Base-by-base conservation (phyloP, 2,329 filamentous ascomycete species). In the Phialocephala subalpina region DNA sequence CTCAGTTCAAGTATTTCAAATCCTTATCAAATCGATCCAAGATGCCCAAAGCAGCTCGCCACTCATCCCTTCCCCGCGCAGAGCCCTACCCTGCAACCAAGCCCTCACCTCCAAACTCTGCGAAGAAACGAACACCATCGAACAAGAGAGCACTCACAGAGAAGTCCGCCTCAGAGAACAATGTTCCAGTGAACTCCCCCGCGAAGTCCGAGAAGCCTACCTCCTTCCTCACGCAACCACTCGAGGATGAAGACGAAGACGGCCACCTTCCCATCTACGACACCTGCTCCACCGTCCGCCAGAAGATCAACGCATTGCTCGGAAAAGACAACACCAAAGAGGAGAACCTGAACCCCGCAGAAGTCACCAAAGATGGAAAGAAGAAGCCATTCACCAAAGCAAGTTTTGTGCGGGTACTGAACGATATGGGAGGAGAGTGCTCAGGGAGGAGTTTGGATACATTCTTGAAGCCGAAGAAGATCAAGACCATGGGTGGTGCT, bases 361-460 rank as follows among this genome's bases (percentile, higher is more conserved):
- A 69, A 29, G 35, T 55, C n/a, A 58, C 58, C 29, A 68, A 66
- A 25, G 57, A 69, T 33, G 66, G 68, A 14, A 68, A 47, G 3
- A 38, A 47, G n/a, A 69, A 69, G 45, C 65, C 65, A 22, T 69
- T 60, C 52, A 68, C 65, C 1, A 67, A 67, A 53, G 63, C 65
- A 6, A 33, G 29, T 29, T 69, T 69, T 27, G n/a, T 38, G 22
- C 49, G 62, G 22, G 62, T 61, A 3, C 62, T 66, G 38, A 61
- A 47, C n/a, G 42, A 47, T 18, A 47, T 22, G 42, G 29, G 29
- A 33, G 29, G 29, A 33, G 29, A 33, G 9, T 8, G 35, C 16
- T 25, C 33, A 58, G 22, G 6, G 2, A 57, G 27, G 36, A 49
- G 16, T 11, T 25, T 66, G 29, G 57, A 36, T 42, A 45, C 27